Evolutionary conservation across 495 filamentous ascomycete species (phyloP), one percentile per base, ranked within the genome.

Genomic region (Hypoxylon subgilvum): DNA sequence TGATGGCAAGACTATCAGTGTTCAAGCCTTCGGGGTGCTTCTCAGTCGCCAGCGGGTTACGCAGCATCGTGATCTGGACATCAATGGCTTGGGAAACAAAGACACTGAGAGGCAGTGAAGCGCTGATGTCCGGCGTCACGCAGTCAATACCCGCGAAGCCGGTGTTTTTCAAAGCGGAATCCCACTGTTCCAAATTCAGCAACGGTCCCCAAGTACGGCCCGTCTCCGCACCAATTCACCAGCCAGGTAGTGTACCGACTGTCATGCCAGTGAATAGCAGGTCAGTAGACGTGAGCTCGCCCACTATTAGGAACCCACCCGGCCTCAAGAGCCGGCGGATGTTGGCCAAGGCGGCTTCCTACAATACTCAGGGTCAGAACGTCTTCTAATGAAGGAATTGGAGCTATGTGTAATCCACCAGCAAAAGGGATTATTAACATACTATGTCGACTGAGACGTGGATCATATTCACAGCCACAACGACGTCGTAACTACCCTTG

Each of bases 141-240:
- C 71, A 52, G 19, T 85, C 81, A 25, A 78, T 60, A 1, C 79
- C 77, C 0, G 77, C 76, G 35, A 85, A 84, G 2, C 79, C 78
- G 0, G 61, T 42, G 0, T 68, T 61, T 6, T 55, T 58, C 9
- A 85, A 65, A 1, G 76, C 12, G 0, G 12, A 5, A 22, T 79
- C 42, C 83, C 81, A 86, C 22, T 64, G 30, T 0, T 48, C 51
- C 0, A 52, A 23, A 1, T 65, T 57, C 12, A 79, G 35, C 30
- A 48, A 71, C 3, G 81, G 79, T 0, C 72, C 62, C 1, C 69
- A 51, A 1, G 22, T 59, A 5, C 80, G 63, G 0, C 72, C 76
- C n/a, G 83, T 69, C 1, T 77, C 57, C 14, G 57, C 50, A 7
- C 81, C 80, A 10, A 73, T 48, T 81, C 81, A 85, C 82, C 83